Percentiles rank a stretch among this genome's conserved stretches.
phyloP scores from a whole-genome alignment of 1,284 basidiomycete genomes.

The Coniferiporia sulphurascens region DNA sequence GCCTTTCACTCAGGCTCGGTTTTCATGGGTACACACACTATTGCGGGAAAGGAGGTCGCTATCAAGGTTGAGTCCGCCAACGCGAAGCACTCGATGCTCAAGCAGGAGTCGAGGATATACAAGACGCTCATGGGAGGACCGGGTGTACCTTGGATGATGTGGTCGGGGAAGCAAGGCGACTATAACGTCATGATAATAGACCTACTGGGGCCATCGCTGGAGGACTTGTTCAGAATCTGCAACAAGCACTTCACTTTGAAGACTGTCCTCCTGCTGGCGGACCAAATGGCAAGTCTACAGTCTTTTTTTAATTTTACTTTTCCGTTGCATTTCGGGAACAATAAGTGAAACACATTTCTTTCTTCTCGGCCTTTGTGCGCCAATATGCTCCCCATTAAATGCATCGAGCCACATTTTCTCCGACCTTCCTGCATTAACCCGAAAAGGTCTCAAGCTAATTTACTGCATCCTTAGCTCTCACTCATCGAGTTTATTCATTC shows the following conservation, averaged over 20 bases:
- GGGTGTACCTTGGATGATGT: constrained; percentile 93
- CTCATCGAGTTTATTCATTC: constrained; percentile 75
- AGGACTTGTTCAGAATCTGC: constrained; percentile 95
- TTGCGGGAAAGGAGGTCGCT: constrained; percentile 94
- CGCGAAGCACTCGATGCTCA: constrained; percentile 77
- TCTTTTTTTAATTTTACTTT: constrained; percentile 1
- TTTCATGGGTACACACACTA: constrained; percentile 91
- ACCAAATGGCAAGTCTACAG: constrained; percentile 72
- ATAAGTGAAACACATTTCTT: not conserved
- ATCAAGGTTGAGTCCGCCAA: constrained; percentile 94
- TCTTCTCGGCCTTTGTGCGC: not conserved
- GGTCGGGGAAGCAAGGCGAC: constrained; percentile 91
- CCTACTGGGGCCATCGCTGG: constrained; percentile 87
- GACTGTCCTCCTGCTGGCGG: constrained; percentile 87
- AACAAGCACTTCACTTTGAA: constrained; percentile 90
- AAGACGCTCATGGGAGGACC: constrained; percentile 91
- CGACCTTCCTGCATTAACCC: not conserved
- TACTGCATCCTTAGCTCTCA: constrained; percentile 46
- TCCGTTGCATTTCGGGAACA: not conserved
- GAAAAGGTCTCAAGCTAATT: constrained; percentile 2
- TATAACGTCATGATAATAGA: constrained; percentile 98
- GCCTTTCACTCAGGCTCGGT: constrained; percentile 64
- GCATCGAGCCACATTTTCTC: not conserved
- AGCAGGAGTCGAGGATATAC: constrained; percentile 90
- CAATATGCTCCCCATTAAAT: not conserved